These are phyloP conservation scores for Suhomyces pyralidae DNA, from an alignment of 805 yeast genomes.

Conservation along the genomic window DNA sequence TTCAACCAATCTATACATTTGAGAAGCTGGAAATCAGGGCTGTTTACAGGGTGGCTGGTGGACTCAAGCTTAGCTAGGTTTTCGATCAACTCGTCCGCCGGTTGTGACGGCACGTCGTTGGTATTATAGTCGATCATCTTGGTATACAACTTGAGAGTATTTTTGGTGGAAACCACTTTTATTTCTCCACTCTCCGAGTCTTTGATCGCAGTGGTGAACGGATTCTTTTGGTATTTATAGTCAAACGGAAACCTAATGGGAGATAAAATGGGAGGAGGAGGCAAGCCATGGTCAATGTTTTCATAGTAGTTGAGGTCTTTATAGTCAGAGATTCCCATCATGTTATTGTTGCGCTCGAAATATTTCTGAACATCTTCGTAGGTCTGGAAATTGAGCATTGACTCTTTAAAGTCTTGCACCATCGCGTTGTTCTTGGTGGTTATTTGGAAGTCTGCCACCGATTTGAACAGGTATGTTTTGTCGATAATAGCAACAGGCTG, in stretches of 20 bases:
- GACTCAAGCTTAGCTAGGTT: constrained; percentile 29
- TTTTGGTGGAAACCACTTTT: constrained; percentile 43
- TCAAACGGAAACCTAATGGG: constrained; percentile 72
- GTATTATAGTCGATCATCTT: constrained; percentile 48
- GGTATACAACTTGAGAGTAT: constrained; percentile 51
- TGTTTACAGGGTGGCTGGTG: constrained; percentile 33
- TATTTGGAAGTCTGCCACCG: constrained; percentile 84
- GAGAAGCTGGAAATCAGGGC: constrained; percentile 31
- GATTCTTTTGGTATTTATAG: constrained; percentile 75
- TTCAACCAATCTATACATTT: constrained; percentile 44
- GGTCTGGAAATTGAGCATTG: constrained; percentile 21
- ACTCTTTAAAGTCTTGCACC: constrained; percentile 26
- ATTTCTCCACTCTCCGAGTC: constrained; percentile 59
- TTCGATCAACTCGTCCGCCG: constrained; percentile 46
- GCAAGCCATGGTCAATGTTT: constrained; percentile 52
- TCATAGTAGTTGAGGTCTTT: constrained; percentile 19
- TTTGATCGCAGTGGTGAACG: constrained; percentile 47
- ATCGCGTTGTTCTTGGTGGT: constrained; percentile 51
- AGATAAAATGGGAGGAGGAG: constrained; percentile 87
- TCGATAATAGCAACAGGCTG: constrained; percentile 67
- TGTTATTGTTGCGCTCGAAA: constrained; percentile 21
- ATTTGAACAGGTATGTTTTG: constrained; percentile 72
- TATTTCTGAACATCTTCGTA: constrained; percentile 23
- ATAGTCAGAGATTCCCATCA: constrained; percentile 27
- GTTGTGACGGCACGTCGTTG: constrained; percentile 45